Evolutionary conservation across 176 grass and related monocot genomes (phyloP).

Genomic region (Ensete ventricosum): DNA sequence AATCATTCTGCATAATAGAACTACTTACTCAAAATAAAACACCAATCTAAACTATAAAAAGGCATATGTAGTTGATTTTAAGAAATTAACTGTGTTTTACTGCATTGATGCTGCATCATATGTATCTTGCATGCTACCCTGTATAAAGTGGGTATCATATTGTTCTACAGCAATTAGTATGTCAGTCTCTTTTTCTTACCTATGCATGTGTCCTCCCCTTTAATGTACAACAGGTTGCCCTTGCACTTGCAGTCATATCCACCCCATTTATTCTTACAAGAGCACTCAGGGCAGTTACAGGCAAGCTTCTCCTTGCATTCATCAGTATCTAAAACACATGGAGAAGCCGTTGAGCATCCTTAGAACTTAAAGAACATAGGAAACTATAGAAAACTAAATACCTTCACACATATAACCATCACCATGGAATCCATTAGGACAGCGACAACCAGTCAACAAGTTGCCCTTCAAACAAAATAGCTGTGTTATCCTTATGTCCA

Average conservation of each 20-base stretch:
- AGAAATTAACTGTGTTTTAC: neutral
- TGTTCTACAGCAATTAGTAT: neutral
- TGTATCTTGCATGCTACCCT: neutral
- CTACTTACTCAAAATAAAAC: neutral
- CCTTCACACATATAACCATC: conserved; percentile 63
- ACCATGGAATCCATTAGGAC: conserved; percentile 68
- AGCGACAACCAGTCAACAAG: conserved; percentile 50
- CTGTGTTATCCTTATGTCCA: neutral
- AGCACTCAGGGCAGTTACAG: conserved; percentile 63
- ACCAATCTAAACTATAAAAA: neutral
- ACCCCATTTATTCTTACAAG: conserved; percentile 76
- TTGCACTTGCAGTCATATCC: conserved; percentile 77
- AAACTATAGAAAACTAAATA: conserved; percentile 9
- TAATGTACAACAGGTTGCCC: conserved; percentile 47
- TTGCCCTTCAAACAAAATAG: conserved; percentile 26
- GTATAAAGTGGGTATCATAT: neutral
- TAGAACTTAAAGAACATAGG: neutral
- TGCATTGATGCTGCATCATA: neutral
- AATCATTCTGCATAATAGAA: too few species aligned
- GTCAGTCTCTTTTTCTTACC: conserved; percentile 21
- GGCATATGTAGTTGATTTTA: neutral
- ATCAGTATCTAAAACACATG: conserved; percentile 44
- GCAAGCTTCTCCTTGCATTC: conserved; percentile 70
- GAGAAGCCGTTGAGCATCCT: neutral
- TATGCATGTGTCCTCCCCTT: conserved; percentile 67